Evolutionary conservation across 2,329 filamentous ascomycete species (phyloP).

Genomic region (Penicillium sp.): DNA sequence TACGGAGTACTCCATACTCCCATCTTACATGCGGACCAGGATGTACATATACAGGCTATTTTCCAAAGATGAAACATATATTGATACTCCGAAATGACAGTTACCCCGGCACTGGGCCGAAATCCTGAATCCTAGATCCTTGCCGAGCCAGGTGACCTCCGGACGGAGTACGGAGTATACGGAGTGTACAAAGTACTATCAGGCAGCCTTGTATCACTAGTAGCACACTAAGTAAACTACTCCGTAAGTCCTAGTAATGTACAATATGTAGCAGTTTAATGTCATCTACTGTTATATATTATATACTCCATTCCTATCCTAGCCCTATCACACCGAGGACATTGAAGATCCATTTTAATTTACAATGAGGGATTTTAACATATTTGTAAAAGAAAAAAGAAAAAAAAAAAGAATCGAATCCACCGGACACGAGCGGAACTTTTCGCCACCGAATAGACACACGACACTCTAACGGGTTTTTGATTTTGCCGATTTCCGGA

Average conservation of each 20-base stretch:
- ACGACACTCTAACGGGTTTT: not conserved
- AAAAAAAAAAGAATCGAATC: not conserved
- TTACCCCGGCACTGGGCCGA: not conserved
- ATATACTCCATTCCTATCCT: not conserved
- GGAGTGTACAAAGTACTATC: not conserved
- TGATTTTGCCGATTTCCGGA: not conserved
- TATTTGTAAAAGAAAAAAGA: not conserved
- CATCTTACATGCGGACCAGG: not conserved
- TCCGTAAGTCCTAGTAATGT: not conserved
- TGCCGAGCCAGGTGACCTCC: not conserved
- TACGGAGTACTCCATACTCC: not conserved
- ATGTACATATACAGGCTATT: not conserved
- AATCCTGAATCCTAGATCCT: not conserved
- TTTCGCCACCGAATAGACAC: not conserved
- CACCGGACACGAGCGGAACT: not conserved
- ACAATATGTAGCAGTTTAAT: not conserved
- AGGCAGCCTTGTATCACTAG: not conserved
- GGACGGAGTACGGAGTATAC: not conserved
- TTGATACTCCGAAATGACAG: not conserved
- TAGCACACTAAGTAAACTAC: not conserved
- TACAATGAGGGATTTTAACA: constrained; percentile 4
- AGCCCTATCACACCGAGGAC: not conserved
- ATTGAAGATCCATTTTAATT: not conserved
- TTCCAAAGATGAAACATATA: not conserved
- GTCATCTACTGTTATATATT: not conserved